Evolutionary conservation across 768 basidiomycete species (phyloP), one percentile per base, ranked within the genome.

Genomic region (Suillus subaureus): DNA sequence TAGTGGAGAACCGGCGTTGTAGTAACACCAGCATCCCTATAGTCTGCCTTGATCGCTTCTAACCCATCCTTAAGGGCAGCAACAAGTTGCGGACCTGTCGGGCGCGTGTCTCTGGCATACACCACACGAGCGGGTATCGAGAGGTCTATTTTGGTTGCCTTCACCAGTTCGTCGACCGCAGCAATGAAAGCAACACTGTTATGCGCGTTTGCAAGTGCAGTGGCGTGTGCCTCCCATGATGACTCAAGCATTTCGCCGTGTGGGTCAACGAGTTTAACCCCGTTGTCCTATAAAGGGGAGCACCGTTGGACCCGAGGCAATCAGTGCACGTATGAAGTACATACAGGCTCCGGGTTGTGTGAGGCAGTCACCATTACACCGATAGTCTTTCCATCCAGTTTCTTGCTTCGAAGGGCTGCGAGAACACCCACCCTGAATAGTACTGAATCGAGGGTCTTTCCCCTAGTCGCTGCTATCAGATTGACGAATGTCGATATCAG

Each of bases 341-440:
- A 69, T 72, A 96, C 96, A 74, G 87, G 85, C 75, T 96, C 96
- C n/a, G 97, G 97, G 76, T 99, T 99, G 79, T 99, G 97, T n/a
- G 95, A 97, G 3, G 97, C 97, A 43, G 97, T 99, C 74, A 99
- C 90, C 97, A 99, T 99, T 26, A 99, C 93, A 18, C 97, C 97
- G 71, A 99, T 92, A 31, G 89, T 90, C 74, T 89, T 91, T 33
- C 97, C 95, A 73, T 91, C 90, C n/a, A 96, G 83, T 68, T 87
- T 89, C 81, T 91, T 97, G 80, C 96, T 98, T 65, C 97, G 82
- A 60, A 99, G 83, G 7, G 86, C 93, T 54, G 97, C 97, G 21
- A 99, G 81, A 47, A 99, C 79, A 13, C 94, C 97, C 16, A 97
- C 91, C 70, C 96, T 87, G 81, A 97, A 98, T 69, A 99, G 83